Evolutionary conservation across 1,139 yeast genomes (phyloP).

Genomic region (Kodamaea alishanica): DNA sequence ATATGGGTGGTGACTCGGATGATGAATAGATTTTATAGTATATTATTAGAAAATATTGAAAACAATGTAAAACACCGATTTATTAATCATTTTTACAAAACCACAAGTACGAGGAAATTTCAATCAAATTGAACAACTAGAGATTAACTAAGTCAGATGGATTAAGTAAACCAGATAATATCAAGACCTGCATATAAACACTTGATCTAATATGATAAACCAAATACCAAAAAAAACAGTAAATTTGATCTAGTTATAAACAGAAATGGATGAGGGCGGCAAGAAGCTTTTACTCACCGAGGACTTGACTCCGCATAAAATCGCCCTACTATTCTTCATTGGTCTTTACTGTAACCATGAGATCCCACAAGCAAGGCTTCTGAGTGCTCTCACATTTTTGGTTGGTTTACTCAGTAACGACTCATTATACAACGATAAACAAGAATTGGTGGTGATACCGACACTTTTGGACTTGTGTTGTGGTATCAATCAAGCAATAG

Average conservation of each 20-base stretch:
- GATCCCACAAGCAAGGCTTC: constrained; percentile 13
- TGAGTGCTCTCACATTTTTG: constrained; percentile 17
- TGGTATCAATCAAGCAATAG: constrained; percentile 2
- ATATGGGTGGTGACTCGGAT: constrained; percentile 35
- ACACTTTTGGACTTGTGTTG: constrained; percentile 25
- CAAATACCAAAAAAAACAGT: background rate
- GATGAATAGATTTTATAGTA: constrained; percentile 12
- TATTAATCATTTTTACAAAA: background rate
- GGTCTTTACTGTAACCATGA: constrained; percentile 20
- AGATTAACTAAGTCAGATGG: no score
- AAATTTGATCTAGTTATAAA: no score
- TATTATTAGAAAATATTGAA: background rate
- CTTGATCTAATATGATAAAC: background rate
- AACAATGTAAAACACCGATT: background rate
- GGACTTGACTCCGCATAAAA: constrained; percentile 35
- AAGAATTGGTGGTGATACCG: constrained; percentile 27
- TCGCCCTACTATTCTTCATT: constrained; percentile 25
- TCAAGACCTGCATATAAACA: background rate
- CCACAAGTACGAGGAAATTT: background rate
- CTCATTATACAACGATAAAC: constrained; percentile 21
- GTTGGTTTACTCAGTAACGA: constrained; percentile 25
- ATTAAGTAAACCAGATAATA: background rate
- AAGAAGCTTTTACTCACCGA: constrained; percentile 24
- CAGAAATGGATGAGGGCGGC: background rate
- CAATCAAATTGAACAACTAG: background rate